Conservation (phyloP, 495 filamentous ascomycete species). For the Aspergillus haitiensis region DNA sequence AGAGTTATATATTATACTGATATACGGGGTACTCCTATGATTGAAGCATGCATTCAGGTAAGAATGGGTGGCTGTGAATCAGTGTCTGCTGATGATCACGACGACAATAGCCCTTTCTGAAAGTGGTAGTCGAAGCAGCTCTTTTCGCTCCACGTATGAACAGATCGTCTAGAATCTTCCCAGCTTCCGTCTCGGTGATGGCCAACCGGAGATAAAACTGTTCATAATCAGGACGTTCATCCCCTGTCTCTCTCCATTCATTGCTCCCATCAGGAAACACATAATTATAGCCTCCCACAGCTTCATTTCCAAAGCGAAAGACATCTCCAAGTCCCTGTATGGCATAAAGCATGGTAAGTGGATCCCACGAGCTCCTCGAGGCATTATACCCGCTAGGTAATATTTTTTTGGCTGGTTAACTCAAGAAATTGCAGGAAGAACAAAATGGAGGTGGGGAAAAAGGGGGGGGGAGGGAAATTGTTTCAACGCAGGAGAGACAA, state of each 20-base stretch:
- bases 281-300: conserved; percentile 9
- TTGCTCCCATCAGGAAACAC: conserved; percentile 12
- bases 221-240: neutral
- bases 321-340: conserved; percentile 37
- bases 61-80: too few relatives aligned
- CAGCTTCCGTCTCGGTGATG: neutral
- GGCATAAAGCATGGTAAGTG: conserved; percentile 45
- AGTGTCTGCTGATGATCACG: too few relatives aligned
- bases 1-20: neutral
- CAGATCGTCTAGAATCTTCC: neutral
- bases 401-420: neutral
- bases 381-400: conserved; percentile 4
- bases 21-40: neutral
- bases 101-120: too few relatives aligned
- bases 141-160: neutral
- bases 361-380: conserved; percentile 44
- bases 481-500: conserved; percentile 7
- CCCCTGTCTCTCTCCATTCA: neutral
- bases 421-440: neutral
- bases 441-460: too few relatives aligned
- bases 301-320: conserved; percentile 23
- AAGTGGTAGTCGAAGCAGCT: too few relatives aligned
- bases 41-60: neutral
- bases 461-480: neutral
- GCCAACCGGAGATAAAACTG: neutral